Conservation (phyloP, 2,329 filamentous ascomycete species). For the Pseudomassariella vexata region DNA sequence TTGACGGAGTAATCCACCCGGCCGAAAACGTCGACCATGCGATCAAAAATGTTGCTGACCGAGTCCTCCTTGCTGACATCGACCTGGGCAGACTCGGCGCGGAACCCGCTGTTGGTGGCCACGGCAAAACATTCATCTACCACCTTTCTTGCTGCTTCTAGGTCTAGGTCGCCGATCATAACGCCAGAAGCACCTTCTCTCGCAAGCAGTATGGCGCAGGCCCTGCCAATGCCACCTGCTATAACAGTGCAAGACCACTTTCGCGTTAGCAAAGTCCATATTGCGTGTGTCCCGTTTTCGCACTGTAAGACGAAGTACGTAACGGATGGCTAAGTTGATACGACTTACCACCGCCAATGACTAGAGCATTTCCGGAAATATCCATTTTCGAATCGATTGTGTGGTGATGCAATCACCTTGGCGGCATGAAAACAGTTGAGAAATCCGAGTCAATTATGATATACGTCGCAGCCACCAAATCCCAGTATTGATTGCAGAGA, state of each 20-base stretch:
- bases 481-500: too few relatives aligned
- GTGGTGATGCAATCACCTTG: too few relatives aligned
- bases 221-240: background rate
- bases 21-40: conserved; percentile 4
- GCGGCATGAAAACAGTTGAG: too few relatives aligned
- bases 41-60: background rate
- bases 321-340: background rate
- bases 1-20: conserved; percentile 16
- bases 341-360: background rate
- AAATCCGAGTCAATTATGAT: too few relatives aligned
- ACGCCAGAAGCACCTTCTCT: background rate
- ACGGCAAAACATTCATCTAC: background rate
- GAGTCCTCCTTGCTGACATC: conserved; percentile 6
- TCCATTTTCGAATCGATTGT: conserved; percentile 1
- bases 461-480: too few relatives aligned
- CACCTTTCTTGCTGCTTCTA: conserved; percentile 3
- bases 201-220: background rate
- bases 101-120: conserved; percentile 1
- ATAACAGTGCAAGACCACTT: background rate
- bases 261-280: background rate
- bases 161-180: conserved; percentile 7
- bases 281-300: background rate
- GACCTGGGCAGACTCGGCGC: conserved; percentile 1
- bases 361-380: background rate
- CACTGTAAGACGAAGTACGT: background rate